Conservation (phyloP, 140 eudicot species). For the Flaveria floridana region DNA sequence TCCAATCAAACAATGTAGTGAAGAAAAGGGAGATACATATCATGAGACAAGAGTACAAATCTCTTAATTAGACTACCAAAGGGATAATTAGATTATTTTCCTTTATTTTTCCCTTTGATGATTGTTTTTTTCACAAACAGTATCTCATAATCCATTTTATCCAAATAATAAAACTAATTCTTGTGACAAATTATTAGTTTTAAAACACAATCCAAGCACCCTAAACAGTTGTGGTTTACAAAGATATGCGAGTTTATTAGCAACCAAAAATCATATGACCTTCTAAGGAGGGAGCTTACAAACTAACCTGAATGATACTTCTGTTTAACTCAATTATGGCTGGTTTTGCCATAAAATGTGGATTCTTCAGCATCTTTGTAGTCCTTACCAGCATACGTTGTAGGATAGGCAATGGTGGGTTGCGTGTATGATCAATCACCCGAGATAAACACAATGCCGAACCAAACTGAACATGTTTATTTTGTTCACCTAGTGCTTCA, state of each 20-base stretch:
- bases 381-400: slow-evolving; percentile 75
- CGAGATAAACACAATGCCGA: slow-evolving; percentile 81
- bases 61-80: too few relatives aligned
- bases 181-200: too few relatives aligned
- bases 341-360: slow-evolving; percentile 86
- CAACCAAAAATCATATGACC: background rate
- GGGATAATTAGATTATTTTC: too few relatives aligned
- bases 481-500: slow-evolving; percentile 84
- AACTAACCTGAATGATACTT: slow-evolving; percentile 78
- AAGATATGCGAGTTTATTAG: background rate
- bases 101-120: too few relatives aligned
- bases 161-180: too few relatives aligned
- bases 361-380: slow-evolving; percentile 77
- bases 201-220: too few relatives aligned
- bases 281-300: background rate
- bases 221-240: too few relatives aligned
- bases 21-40: too few relatives aligned
- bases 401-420: slow-evolving; percentile 65
- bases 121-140: too few relatives aligned
- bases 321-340: slow-evolving; percentile 73
- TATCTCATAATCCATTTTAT: too few relatives aligned
- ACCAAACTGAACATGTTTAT: slow-evolving; percentile 75
- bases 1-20: too few relatives aligned
- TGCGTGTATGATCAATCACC: slow-evolving; percentile 57
- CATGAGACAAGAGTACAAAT: too few relatives aligned